Evolutionary conservation across 148 eudicot species (phyloP).

Genomic region (Mesembryanthemum crystallinum): DNA sequence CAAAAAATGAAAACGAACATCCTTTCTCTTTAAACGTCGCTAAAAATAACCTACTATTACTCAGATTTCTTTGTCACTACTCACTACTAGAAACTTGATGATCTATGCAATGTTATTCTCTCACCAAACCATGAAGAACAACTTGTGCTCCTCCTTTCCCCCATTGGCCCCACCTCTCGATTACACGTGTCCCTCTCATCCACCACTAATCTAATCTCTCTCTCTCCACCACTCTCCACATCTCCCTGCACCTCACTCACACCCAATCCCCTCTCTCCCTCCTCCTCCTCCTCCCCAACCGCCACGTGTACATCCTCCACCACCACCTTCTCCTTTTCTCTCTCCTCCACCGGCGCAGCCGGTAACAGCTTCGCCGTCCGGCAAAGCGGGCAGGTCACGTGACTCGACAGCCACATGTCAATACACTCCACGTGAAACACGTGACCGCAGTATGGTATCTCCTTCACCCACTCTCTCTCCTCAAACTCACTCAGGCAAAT

Average conservation of each 20-base stretch:
- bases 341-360: background rate
- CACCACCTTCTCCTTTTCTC: conserved; percentile 8
- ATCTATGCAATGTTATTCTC: conserved; percentile 22
- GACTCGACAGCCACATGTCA: conserved; percentile 65
- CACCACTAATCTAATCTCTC: conserved; percentile 16
- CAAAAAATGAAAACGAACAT: too few species aligned
- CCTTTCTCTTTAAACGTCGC: too few species aligned
- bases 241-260: background rate
- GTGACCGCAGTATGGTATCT: conserved; percentile 56
- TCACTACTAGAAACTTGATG: conserved; percentile 17
- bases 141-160: conserved; percentile 20
- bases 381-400: conserved; percentile 78
- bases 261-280: background rate
- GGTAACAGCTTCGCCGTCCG: conserved; percentile 28
- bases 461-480: conserved; percentile 40
- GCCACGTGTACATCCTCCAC: background rate
- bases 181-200: conserved; percentile 28
- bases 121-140: conserved; percentile 23
- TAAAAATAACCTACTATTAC: too few species aligned
- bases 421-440: conserved; percentile 47
- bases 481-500: conserved; percentile 55
- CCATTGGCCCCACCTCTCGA: conserved; percentile 17
- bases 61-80: too few species aligned
- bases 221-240: background rate
- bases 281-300: background rate